These are phyloP conservation scores for Phaeoacremonium minimum DNA, from an alignment of 2,329 filamentous ascomycete species.

Conservation along the genomic window DNA sequence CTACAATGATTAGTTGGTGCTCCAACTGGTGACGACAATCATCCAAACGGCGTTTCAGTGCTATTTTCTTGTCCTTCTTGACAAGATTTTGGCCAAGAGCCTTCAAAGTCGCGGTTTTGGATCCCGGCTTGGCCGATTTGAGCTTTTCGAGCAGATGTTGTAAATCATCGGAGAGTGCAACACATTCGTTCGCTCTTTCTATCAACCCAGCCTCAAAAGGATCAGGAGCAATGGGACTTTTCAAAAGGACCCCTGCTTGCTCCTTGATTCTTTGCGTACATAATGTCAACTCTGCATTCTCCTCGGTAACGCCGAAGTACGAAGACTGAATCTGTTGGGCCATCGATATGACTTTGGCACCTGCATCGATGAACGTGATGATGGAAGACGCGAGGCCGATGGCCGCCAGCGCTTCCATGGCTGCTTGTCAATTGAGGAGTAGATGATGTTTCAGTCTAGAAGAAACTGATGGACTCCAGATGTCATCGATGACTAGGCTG, in stretches of 20 bases:
- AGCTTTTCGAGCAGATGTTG: conserved; percentile 26
- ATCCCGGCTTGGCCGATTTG: conserved; percentile 36
- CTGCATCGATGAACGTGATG: conserved; percentile 5
- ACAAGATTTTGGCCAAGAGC: background rate
- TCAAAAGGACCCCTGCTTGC: too few species aligned
- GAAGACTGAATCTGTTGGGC: conserved; percentile 1
- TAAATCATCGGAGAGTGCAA: background rate
- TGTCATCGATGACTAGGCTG: too few species aligned
- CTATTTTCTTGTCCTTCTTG: background rate
- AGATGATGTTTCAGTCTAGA: too few species aligned
- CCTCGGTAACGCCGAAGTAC: too few species aligned
- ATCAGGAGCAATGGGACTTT: too few species aligned
- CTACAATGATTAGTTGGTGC: too few species aligned
- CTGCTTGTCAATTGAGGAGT: too few species aligned
- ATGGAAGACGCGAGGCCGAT: conserved; percentile 2
- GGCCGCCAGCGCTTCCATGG: conserved; percentile 6
- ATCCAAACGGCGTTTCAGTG: background rate
- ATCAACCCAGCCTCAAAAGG: too few species aligned
- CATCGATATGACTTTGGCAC: conserved; percentile 1
- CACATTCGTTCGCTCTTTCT: conserved; percentile 1
- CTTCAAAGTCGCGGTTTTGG: background rate
- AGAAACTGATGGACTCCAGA: too few species aligned
- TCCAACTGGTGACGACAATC: conserved; percentile 3
- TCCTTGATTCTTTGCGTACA: too few species aligned
- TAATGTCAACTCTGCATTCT: too few species aligned